Evolutionary conservation across 371 early-diverging fungal species (phyloP).

Genomic region (Funneliformis caledonium): DNA sequence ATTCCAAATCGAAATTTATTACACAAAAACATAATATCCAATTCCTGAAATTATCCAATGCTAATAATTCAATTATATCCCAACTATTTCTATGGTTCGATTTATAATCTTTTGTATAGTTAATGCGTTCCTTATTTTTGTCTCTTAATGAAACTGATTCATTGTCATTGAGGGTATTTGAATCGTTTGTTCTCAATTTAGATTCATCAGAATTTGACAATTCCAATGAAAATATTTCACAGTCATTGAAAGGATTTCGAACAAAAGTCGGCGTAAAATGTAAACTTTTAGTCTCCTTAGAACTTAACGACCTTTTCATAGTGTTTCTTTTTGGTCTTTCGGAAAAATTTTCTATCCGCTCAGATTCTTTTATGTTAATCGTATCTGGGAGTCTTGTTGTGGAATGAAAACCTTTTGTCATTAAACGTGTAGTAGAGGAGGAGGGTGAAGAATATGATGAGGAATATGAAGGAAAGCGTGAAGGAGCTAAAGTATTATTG

Average conservation of each 20-base stretch:
- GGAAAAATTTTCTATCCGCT: not conserved
- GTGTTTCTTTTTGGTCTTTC: not conserved
- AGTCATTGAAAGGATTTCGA: conserved; percentile 23
- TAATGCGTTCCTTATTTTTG: not conserved
- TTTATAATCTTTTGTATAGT: not conserved
- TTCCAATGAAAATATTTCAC: conserved; percentile 24
- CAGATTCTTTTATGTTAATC: not conserved
- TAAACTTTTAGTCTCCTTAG: not conserved
- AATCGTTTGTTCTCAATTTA: not conserved
- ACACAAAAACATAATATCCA: conserved; percentile 91
- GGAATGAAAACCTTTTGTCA: not conserved
- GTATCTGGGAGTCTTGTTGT: conserved; percentile 7
- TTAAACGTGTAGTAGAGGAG: not conserved
- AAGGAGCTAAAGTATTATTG: not conserved
- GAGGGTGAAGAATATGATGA: conserved; percentile 18
- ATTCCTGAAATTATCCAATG: conserved; percentile 64
- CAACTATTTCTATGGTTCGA: not conserved
- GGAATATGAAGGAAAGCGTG: not conserved
- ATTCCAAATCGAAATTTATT: conserved; percentile 94
- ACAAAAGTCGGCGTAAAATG: not conserved
- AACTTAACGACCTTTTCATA: not conserved
- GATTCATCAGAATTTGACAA: not conserved
- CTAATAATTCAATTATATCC: conserved; percentile 46
- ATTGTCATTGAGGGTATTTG: not conserved
- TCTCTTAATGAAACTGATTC: not conserved